phyloP scores from a whole-genome alignment of 257 asterid genomes.

The Datura wrightii region DNA sequence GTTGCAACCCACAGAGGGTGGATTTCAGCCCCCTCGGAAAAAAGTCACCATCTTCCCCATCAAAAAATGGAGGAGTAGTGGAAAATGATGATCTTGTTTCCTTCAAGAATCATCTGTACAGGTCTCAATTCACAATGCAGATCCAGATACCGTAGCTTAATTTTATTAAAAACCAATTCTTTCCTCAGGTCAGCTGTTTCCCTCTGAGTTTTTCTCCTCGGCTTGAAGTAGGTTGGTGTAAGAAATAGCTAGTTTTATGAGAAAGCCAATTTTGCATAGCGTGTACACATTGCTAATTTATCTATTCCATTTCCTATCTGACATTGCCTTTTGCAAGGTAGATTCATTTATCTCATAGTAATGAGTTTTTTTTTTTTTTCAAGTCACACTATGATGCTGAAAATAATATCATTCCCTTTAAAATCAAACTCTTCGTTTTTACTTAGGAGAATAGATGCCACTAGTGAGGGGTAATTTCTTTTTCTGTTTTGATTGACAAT shows the following conservation, averaged over 20 bases:
- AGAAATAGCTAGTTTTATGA: slow-evolving; percentile 13
- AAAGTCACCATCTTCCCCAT: slow-evolving; percentile 70
- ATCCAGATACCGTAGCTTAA: not conserved
- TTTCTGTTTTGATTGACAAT: not conserved
- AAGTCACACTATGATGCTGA: not conserved
- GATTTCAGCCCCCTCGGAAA: slow-evolving; percentile 48
- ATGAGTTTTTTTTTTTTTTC: not conserved
- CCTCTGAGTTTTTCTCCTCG: not conserved
- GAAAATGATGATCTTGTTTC: slow-evolving; percentile 52
- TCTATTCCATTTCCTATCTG: not conserved
- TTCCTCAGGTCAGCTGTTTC: not conserved
- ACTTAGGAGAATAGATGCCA: not conserved
- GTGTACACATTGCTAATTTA: not conserved
- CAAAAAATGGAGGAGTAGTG: slow-evolving; percentile 67
- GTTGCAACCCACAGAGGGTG: slow-evolving; percentile 56
- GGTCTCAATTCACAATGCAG: slow-evolving; percentile 19
- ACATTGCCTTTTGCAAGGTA: not conserved
- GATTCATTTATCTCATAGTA: not conserved
- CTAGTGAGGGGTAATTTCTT: not conserved
- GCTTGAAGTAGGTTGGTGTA: slow-evolving; percentile 8
- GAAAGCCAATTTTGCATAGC: slow-evolving; percentile 10
- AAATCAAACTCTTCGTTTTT: not conserved
- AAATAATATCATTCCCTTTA: not conserved
- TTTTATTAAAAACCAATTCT: not conserved
- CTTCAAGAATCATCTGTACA: not conserved